Conservation (phyloP, 2,329 filamentous ascomycete genomes). For the Pseudogymnoascus sp. region DNA sequence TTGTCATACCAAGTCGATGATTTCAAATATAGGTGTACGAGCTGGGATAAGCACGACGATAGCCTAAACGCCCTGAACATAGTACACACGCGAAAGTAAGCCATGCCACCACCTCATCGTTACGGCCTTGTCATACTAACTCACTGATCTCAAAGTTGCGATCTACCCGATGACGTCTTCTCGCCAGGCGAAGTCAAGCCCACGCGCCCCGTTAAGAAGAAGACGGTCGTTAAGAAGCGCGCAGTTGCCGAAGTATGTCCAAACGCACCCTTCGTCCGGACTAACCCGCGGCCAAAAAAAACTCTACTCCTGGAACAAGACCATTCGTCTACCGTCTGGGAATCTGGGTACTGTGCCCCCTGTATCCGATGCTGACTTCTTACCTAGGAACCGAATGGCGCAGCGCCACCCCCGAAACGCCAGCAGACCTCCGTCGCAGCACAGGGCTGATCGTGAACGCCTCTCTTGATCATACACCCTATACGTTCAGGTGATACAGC, state of each 20-base stretch:
- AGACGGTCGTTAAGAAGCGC: constrained; percentile 24
- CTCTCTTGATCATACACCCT: not conserved
- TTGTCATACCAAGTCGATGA: constrained; percentile 74
- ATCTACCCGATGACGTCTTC: constrained; percentile 87
- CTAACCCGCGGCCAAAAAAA: not conserved
- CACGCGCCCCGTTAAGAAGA: constrained; percentile 24
- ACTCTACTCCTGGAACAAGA: not conserved
- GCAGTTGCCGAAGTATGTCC: constrained; percentile 25
- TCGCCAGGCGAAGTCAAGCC: constrained; percentile 67
- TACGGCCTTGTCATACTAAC: constrained; percentile 13
- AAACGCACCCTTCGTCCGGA: constrained; percentile 8
- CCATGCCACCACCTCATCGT: constrained; percentile 13
- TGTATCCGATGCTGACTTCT: not conserved
- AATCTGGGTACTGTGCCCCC: constrained; percentile 2
- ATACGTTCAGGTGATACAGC: not conserved
- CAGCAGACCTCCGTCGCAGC: constrained; percentile 26
- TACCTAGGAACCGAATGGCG: not conserved
- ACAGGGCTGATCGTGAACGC: constrained; percentile 16
- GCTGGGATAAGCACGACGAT: constrained; percentile 65
- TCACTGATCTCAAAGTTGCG: constrained; percentile 50
- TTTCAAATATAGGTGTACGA: constrained; percentile 75
- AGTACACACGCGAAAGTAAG: constrained; percentile 69
- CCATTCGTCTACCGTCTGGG: constrained; percentile 5
- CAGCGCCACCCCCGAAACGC: constrained; percentile 23
- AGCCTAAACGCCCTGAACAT: constrained; percentile 73